phyloP scores from a whole-genome alignment of 805 yeast species.

The Lachancea fermentati region DNA sequence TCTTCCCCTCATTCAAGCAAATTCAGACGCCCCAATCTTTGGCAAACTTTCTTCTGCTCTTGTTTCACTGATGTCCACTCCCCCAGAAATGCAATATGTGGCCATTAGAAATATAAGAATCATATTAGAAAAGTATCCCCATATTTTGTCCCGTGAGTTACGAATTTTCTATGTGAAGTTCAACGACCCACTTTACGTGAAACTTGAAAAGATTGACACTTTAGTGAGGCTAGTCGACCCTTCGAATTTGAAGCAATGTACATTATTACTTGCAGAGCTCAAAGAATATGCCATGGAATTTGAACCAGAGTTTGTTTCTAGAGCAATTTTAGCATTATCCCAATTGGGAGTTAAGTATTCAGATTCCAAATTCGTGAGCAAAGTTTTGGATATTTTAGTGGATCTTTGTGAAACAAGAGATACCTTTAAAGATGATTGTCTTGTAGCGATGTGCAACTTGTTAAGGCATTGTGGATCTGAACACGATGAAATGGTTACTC shows the following conservation, averaged over 20 bases:
- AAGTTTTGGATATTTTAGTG: conserved; percentile 55
- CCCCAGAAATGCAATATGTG: conserved; percentile 93
- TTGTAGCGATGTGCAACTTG: conserved; percentile 57
- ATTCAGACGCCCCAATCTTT: conserved; percentile 43
- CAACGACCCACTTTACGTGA: conserved; percentile 75
- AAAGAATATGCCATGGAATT: conserved; percentile 82
- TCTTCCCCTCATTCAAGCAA: conserved; percentile 40
- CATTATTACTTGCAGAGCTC: conserved; percentile 58
- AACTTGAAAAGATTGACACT: conserved; percentile 71
- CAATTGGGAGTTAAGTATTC: conserved; percentile 62
- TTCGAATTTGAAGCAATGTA: conserved; percentile 40
- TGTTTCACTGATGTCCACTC: conserved; percentile 78
- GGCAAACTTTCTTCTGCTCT: conserved; percentile 78
- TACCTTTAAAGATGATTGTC: conserved; percentile 54
- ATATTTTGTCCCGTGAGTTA: conserved; percentile 66
- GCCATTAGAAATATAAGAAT: conserved; percentile 87
- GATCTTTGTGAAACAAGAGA: conserved; percentile 58
- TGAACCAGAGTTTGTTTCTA: conserved; percentile 68
- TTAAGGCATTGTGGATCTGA: conserved; percentile 55
- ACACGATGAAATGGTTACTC: conserved; percentile 25
- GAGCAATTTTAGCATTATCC: conserved; percentile 62
- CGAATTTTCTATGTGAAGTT: conserved; percentile 87
- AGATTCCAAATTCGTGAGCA: conserved; percentile 37
- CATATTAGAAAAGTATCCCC: conserved; percentile 83
- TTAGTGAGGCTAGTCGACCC: conserved; percentile 64